Evolutionary conservation across 306 rosid genomes (phyloP).

Genomic region (Dicorynia guianensis): DNA sequence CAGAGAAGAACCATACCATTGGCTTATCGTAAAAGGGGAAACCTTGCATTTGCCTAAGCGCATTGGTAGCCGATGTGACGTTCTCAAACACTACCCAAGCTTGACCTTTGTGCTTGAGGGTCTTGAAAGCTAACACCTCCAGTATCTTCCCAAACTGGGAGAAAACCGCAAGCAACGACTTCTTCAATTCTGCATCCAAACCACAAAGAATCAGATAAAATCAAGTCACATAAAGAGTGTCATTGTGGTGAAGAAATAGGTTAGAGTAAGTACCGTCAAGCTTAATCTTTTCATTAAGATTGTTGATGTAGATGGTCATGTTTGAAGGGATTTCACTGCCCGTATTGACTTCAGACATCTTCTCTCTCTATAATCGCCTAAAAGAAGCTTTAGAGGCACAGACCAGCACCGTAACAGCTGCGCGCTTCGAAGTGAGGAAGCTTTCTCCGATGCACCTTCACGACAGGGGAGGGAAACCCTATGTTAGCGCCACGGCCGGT

Average conservation of each 20-base stretch:
- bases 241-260: neutral
- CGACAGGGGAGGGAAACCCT: conserved; percentile 35
- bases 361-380: neutral
- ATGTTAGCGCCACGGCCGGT: conserved; percentile 34
- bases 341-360: conserved; percentile 57
- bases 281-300: conserved; percentile 75
- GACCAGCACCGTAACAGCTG: too few relatives aligned
- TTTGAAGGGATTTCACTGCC: conserved; percentile 55
- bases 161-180: conserved; percentile 85
- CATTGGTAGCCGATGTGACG: conserved; percentile 85
- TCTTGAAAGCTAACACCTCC: conserved; percentile 88
- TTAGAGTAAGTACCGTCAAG: conserved; percentile 61
- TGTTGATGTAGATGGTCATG: conserved; percentile 71
- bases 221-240: neutral
- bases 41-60: conserved; percentile 96
- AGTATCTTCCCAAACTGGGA: conserved; percentile 96
- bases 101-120: conserved; percentile 95
- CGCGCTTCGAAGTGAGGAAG: neutral
- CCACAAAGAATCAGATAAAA: neutral
- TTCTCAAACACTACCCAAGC: conserved; percentile 97
- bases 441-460: neutral
- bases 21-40: conserved; percentile 98
- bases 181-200: conserved; percentile 77
- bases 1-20: conserved; percentile 58
- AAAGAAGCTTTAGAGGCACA: too few relatives aligned